phyloP scores from a whole-genome alignment of 176 grass and related monocot genomes.

The Avena sativa region DNA sequence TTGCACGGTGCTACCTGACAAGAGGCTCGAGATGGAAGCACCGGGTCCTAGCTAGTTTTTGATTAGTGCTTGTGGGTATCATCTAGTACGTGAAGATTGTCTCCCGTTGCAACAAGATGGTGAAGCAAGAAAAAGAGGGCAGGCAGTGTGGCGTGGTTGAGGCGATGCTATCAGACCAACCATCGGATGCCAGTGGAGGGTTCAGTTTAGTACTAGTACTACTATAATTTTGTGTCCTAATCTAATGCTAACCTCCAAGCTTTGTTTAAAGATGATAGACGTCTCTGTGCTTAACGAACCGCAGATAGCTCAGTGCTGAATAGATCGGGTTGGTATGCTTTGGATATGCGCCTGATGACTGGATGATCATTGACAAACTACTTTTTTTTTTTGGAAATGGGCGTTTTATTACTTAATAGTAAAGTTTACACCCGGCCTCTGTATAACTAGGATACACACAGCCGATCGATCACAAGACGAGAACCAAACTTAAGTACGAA shows the following conservation, averaged over 20 bases:
- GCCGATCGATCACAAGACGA: no score
- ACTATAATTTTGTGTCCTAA: not conserved
- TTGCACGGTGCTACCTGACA: not conserved
- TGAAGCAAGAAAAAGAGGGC: not conserved
- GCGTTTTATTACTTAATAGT: no score
- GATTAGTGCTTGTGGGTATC: not conserved
- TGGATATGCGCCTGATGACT: not conserved
- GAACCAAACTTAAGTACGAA: no score
- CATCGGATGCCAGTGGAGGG: not conserved
- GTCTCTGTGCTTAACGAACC: not conserved
- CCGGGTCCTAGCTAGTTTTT: not conserved
- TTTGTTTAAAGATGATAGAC: not conserved
- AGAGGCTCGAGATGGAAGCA: not conserved
- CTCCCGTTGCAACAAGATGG: not conserved
- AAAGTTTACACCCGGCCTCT: no score
- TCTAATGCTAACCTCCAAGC: not conserved
- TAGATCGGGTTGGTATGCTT: not conserved
- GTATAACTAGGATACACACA: no score
- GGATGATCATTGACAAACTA: not conserved
- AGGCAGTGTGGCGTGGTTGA: conserved; percentile 33
- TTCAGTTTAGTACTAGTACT: not conserved
- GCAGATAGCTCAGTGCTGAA: not conserved
- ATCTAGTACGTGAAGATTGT: not conserved
- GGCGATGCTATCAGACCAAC: conserved; percentile 41
- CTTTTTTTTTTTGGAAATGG: no score